These are phyloP conservation scores for Staphylotrichum tortipilum DNA, from an alignment of 495 filamentous ascomycete genomes.

Conservation along the genomic window DNA sequence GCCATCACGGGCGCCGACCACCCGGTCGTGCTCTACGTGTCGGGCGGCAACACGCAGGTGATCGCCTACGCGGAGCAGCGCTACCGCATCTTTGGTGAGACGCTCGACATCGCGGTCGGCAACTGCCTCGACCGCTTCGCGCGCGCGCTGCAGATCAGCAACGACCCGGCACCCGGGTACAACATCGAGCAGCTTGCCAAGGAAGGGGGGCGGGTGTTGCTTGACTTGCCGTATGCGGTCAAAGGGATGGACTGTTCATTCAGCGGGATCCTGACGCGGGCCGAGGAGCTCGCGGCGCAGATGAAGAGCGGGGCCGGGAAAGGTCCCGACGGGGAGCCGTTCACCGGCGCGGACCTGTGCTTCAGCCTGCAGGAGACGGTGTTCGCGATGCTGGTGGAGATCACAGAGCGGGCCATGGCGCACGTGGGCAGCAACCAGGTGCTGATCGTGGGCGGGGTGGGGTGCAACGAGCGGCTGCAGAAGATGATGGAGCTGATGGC, in stretches of 20 bases:
- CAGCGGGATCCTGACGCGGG: constrained; percentile 74
- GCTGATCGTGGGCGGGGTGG: constrained; percentile 92
- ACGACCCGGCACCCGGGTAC: constrained; percentile 93
- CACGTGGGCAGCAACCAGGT: constrained; percentile 89
- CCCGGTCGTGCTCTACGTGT: constrained; percentile 93
- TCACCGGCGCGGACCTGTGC: constrained; percentile 83
- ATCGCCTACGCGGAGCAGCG: constrained; percentile 90
- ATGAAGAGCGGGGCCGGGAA: constrained; percentile 38
- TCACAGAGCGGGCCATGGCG: constrained; percentile 96
- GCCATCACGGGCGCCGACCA: constrained; percentile 86
- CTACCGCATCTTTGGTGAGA: constrained; percentile 96
- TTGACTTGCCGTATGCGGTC: constrained; percentile 90
- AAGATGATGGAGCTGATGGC: constrained; percentile 99
- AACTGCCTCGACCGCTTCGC: constrained; percentile 97
- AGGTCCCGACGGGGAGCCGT: constrained; percentile 31
- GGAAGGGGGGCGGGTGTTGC: constrained; percentile 49
- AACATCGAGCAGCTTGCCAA: constrained; percentile 98
- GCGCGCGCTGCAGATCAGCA: constrained; percentile 77
- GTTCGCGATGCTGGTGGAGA: constrained; percentile 95
- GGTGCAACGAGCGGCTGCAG: constrained; percentile 92
- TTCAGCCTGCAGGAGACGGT: constrained; percentile 93
- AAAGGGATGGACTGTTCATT: constrained; percentile 99
- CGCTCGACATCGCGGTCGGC: constrained; percentile 93
- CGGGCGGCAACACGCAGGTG: constrained; percentile 94
- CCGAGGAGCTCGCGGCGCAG: constrained; percentile 66